These are phyloP conservation scores for Penicillium ucsense DNA, from an alignment of 495 filamentous ascomycete species.

Conservation along the genomic window DNA sequence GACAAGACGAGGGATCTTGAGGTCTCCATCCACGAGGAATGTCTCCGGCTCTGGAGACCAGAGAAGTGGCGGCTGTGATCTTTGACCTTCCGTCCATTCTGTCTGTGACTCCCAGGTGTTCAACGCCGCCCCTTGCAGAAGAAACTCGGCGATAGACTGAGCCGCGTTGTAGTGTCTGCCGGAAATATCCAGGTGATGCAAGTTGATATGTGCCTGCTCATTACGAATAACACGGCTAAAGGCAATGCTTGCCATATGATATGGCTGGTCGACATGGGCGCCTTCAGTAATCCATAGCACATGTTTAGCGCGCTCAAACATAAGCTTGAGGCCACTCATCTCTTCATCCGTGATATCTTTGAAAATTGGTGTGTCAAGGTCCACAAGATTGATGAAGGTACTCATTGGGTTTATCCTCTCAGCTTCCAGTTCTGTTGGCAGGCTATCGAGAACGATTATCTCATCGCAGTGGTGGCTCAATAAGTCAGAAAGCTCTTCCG, in stretches of 20 bases:
- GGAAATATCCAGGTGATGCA: slow-evolving; percentile 23
- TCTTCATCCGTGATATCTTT: slow-evolving; percentile 18
- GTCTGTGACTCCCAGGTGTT: neutral
- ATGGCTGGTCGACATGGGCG: slow-evolving; percentile 13
- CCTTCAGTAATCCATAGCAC: slow-evolving; percentile 31
- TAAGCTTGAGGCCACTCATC: slow-evolving; percentile 4
- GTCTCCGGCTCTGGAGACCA: slow-evolving; percentile 1
- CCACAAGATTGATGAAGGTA: slow-evolving; percentile 27
- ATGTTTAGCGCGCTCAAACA: slow-evolving; percentile 18
- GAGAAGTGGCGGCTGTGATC: neutral
- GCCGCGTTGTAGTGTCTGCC: neutral
- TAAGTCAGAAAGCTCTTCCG: neutral
- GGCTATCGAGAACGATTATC: neutral
- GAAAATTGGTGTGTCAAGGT: slow-evolving; percentile 36
- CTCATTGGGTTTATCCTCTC: neutral
- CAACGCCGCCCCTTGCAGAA: neutral
- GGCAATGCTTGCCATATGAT: slow-evolving; percentile 22
- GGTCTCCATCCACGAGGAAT: neutral
- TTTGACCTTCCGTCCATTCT: neutral
- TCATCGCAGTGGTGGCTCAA: neutral
- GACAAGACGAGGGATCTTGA: neutral
- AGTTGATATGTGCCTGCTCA: slow-evolving; percentile 14
- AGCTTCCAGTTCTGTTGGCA: neutral
- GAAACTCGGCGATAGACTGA: neutral
- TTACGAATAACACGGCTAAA: slow-evolving; percentile 16